Evolutionary conservation across 2,329 filamentous ascomycete species (phyloP).

Genomic region (Elsinoe arachidis): DNA sequence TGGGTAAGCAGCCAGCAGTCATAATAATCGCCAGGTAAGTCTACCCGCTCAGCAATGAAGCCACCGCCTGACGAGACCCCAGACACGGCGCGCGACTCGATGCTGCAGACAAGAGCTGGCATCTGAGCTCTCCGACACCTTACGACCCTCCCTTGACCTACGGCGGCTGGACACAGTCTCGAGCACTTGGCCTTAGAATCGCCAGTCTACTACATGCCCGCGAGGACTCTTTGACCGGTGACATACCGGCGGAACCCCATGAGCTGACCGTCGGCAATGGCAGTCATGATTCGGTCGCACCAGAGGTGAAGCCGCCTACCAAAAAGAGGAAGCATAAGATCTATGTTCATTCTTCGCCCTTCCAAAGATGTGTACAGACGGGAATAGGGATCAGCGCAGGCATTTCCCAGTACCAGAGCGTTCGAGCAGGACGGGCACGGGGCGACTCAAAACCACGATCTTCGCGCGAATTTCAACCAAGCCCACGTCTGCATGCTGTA

Average conservation of each 20-base stretch:
- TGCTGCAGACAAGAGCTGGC: conserved; percentile 90
- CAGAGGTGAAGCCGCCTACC: conserved; percentile 24
- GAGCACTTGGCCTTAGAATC: conserved; percentile 73
- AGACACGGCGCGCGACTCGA: conserved; percentile 92
- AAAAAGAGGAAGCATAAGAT: conserved; percentile 60
- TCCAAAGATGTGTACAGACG: conserved; percentile 85
- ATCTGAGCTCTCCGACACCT: conserved; percentile 81
- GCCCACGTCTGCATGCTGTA: conserved; percentile 24
- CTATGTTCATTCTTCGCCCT: conserved; percentile 88
- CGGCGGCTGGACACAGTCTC: conserved; percentile 82
- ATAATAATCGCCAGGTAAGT: conserved; percentile 42
- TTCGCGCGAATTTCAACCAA: conserved; percentile 24
- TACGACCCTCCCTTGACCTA: conserved; percentile 96
- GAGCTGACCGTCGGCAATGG: conserved; percentile 14
- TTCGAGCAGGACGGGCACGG: conserved; percentile 24
- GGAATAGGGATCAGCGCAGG: conserved; percentile 81
- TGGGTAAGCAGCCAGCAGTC: conserved; percentile 39
- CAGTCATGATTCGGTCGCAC: background rate
- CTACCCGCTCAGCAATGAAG: conserved; percentile 3
- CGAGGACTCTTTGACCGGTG: conserved; percentile 33
- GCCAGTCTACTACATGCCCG: conserved; percentile 55
- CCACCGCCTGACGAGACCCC: conserved; percentile 16
- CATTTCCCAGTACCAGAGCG: conserved; percentile 56
- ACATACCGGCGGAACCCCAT: conserved; percentile 15
- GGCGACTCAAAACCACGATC: conserved; percentile 22